Base-by-base conservation (phyloP, 2,329 filamentous ascomycete species). In the Stagonosporopsis chrysanthemi region DNA sequence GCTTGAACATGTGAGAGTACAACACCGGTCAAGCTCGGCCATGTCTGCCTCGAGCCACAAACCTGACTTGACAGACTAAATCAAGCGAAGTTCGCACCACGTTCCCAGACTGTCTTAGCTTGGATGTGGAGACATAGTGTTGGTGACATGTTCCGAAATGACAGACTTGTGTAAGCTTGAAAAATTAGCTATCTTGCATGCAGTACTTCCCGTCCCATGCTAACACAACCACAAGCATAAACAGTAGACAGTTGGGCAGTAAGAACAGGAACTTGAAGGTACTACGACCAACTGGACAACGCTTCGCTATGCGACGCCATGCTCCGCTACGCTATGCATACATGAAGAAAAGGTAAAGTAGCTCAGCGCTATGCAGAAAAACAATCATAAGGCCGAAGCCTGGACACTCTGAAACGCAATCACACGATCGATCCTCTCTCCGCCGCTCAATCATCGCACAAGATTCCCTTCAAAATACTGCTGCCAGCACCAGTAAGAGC, bases 401-500 rank as follows among this genome's bases (percentile, higher is more conserved):
- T 28, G 9, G 39, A 4, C 15, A 26, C 9, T 19, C 12, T 19
- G 9, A 26, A 19, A 17, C 35, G 19, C 24, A 19, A 29, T 5
- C 17, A 17, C 28, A 42, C 28, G 23, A 36, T 15, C 31, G 17
- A 14, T 4, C 6, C 15, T 26, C 19, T 19, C 26, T 31, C 3
- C n/a, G 17, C 6, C 17, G 6, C 35, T 46, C 15, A 57, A 1
- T 48, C 12, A 23, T 52, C 54, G 33, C 52, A 36, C 48, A 77
- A 31, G 43, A 76, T 75, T 0, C 65, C 70, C 58, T 63, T 76
- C 23, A 78, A 61, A 39, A 77, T 75, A 36, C 62, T 61, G 41
- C 70, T 72, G 12, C 83, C 82, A n/a, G 82, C 77, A 23, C 84
- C 82, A 41, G 75, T 85, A 38, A 92, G 85, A 51, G 90, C 88